A percentile compares a stretch with the other conserved stretches of the same genome.
These are phyloP conservation scores for Pseudocohnilembus persalinus DNA, from an alignment of 169 alveolate species.

Conservation along the genomic window DNA sequence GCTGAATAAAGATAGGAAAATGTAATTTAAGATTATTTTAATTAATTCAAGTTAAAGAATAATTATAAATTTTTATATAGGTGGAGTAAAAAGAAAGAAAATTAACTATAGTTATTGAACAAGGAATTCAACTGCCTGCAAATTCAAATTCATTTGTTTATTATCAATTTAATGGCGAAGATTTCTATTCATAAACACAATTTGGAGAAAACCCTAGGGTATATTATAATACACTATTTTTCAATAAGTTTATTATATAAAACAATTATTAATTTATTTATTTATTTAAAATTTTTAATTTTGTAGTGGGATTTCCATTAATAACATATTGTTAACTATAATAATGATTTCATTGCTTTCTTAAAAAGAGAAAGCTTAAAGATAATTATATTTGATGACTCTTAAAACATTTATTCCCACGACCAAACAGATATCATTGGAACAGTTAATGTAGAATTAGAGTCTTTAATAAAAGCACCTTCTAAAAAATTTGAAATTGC, in stretches of 20 bases:
- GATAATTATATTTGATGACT: background rate
- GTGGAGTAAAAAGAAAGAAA: background rate
- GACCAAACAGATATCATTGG: background rate
- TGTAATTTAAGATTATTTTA: background rate
- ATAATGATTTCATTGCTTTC: background rate
- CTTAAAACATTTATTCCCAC: background rate
- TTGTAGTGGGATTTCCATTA: background rate
- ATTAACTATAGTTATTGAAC: background rate
- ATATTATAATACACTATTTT: too few relatives aligned
- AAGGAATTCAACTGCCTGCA: background rate
- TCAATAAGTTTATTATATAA: too few relatives aligned
- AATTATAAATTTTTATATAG: background rate
- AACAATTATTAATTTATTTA: too few relatives aligned
- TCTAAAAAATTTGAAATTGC: background rate
- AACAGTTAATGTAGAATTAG: background rate
- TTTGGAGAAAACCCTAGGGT: background rate
- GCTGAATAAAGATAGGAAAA: background rate
- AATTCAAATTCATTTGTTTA: background rate
- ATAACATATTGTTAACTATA: background rate
- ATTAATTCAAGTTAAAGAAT: background rate
- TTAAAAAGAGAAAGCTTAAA: background rate
- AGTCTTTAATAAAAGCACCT: background rate
- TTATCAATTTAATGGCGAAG: background rate
- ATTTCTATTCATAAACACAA: background rate
- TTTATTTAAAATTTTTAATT: too few relatives aligned